Conservation (phyloP, 2,329 filamentous ascomycete species). For the Scolecobasidium constrictum region DNA sequence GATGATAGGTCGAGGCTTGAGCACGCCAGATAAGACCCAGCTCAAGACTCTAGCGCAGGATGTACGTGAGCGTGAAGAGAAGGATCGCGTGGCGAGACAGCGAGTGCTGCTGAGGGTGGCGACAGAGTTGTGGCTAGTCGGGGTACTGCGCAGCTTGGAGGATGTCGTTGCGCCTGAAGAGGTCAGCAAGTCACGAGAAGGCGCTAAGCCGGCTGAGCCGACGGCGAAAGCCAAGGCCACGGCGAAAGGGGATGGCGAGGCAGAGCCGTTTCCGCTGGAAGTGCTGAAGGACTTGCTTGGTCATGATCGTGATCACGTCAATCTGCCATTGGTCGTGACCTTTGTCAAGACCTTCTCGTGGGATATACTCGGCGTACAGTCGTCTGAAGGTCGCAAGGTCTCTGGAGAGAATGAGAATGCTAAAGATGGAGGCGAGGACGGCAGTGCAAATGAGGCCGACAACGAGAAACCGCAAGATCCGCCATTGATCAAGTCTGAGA, state of each 20-base stretch:
- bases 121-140: slow-evolving; percentile 92
- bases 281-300: slow-evolving; percentile 95
- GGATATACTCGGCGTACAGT: slow-evolving; percentile 80
- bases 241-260: slow-evolving; percentile 46
- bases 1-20: slow-evolving; percentile 83
- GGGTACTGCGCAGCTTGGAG: slow-evolving; percentile 70
- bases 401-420: slow-evolving; percentile 48
- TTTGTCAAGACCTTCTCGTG: slow-evolving; percentile 96
- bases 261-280: slow-evolving; percentile 90
- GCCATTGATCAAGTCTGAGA: slow-evolving; percentile 62
- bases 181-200: slow-evolving; percentile 48
- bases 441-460: slow-evolving; percentile 38
- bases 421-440: slow-evolving; percentile 39
- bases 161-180: slow-evolving; percentile 56
- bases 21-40: slow-evolving; percentile 75
- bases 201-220: slow-evolving; percentile 39
- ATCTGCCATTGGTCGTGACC: slow-evolving; percentile 80
- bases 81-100: slow-evolving; percentile 80
- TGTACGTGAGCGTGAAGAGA: slow-evolving; percentile 87
- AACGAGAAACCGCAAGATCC: slow-evolving; percentile 48
- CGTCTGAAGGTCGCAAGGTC: slow-evolving; percentile 69
- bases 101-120: slow-evolving; percentile 78
- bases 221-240: slow-evolving; percentile 52
- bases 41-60: slow-evolving; percentile 72
- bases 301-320: slow-evolving; percentile 84